A percentile compares a stretch with the other conserved stretches of the same genome.
Conservation (phyloP, 2,329 filamentous ascomycete species). For the Rhynchosporium graminicola region DNA sequence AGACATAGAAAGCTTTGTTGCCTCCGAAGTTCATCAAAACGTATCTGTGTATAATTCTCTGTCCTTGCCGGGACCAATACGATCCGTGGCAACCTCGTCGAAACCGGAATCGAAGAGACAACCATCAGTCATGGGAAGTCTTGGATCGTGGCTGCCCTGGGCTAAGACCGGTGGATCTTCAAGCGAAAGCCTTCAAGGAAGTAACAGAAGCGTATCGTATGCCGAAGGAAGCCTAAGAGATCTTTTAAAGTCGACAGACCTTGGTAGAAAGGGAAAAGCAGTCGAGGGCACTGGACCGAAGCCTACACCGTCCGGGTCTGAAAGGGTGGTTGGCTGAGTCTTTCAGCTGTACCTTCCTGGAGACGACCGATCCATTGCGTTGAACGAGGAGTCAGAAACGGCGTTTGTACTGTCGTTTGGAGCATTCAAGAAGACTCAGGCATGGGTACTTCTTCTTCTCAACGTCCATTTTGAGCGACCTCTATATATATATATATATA, state of each 20-base stretch:
- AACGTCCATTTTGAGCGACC: too few species aligned
- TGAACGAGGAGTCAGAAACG: background rate
- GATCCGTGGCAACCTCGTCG: slow-evolving; percentile 34
- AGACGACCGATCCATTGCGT: background rate
- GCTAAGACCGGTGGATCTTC: slow-evolving; percentile 22
- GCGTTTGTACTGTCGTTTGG: background rate
- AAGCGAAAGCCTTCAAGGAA: slow-evolving; percentile 30
- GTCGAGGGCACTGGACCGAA: slow-evolving; percentile 32
- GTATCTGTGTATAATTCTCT: slow-evolving; percentile 28
- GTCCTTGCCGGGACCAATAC: slow-evolving; percentile 34
- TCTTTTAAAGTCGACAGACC: slow-evolving; percentile 47
- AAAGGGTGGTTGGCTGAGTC: background rate
- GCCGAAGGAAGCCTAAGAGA: slow-evolving; percentile 59
- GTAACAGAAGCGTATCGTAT: slow-evolving; percentile 44
- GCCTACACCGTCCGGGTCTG: background rate
- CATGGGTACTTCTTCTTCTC: background rate
- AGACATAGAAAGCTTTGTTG: slow-evolving; percentile 31
- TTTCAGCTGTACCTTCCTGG: background rate
- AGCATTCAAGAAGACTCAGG: background rate
- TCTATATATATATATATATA: background rate
- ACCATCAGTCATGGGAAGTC: slow-evolving; percentile 34
- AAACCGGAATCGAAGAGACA: slow-evolving; percentile 24
- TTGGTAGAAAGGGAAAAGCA: slow-evolving; percentile 38
- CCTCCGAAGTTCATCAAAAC: slow-evolving; percentile 22
- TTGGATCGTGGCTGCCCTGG: slow-evolving; percentile 40